Base-by-base conservation (phyloP, 2,329 filamentous ascomycete species). In the Trichophyton simii region DNA sequence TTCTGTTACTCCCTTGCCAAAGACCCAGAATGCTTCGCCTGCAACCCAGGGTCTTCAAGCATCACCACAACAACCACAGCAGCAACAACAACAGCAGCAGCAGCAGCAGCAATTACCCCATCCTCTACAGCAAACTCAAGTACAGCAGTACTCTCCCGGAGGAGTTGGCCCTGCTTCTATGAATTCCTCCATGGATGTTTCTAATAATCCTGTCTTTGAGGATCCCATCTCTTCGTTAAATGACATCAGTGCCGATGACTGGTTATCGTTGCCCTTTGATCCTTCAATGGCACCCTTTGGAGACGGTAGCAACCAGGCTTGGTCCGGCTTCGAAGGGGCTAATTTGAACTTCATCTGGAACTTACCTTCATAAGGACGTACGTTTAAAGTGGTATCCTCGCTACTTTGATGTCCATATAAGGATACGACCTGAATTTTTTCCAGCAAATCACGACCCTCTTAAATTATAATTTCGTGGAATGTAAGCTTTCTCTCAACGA, bases 301-400 rank as follows among this genome's bases (percentile, higher is more conserved):
- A 1, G 72, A 74, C 63, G 71, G 68, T 38, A 69, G 70, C 28
- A 72, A 68, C 6, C 74, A 75, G 60, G 28, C 63, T 38, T 73
- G 74, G 57, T 72, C 74, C 20, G 73, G 73, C 20, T 72, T 74
- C 63, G 74, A 75, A 62, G 72, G 72, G 3, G 71, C 72, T 1
- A 71, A 70, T 9, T 65, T 77, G 61, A 73, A 77, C 64, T 77
- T 77, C 61, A 72, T 77, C 28, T 77, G 73, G 73, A 77, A 77
- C 66, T 63, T 76, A 58, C 73, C 74, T 31, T 70, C 71, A 13
- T 75, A 65, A 70, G 8, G 31, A 18, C 9, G 6, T 44, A 11
- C 7, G 20, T 55, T 55, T 36, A 11, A 13, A 13, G 6, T 22
- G 44, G 44, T 22, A 15, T n/a, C 42, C 2, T n/a, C 42, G 3